phyloP scores from a whole-genome alignment of 192 early-diverging fungal species.

The Linnemannia schmuckeri region DNA sequence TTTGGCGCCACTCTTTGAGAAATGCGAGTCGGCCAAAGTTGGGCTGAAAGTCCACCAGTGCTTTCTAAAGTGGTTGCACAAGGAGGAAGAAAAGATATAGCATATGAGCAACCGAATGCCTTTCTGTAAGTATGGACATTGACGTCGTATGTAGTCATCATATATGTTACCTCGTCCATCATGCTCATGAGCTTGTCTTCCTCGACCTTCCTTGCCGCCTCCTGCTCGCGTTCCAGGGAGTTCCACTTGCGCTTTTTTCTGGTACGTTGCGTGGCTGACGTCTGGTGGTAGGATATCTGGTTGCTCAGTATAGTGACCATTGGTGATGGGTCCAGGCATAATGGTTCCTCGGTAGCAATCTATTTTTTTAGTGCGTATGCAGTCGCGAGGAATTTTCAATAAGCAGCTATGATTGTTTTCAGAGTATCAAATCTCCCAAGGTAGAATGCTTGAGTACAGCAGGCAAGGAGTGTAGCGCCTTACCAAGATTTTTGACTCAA shows the following conservation, averaged over 20 bases:
- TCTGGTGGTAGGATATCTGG: constrained; percentile 67
- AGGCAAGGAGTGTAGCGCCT: neutral
- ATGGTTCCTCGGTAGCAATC: constrained; percentile 75
- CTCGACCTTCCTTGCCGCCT: constrained; percentile 76
- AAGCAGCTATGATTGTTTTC: neutral
- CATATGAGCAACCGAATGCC: neutral
- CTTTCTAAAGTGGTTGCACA: constrained; percentile 44
- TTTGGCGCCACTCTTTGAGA: constrained; percentile 78
- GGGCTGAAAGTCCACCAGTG: constrained; percentile 70
- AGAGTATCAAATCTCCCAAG: too few relatives aligned
- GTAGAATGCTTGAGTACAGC: too few relatives aligned
- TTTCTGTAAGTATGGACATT: neutral
- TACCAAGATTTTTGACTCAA: constrained; percentile 76
- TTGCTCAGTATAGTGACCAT: constrained; percentile 79
- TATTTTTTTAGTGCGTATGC: neutral
- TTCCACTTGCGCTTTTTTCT: constrained; percentile 78
- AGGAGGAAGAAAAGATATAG: neutral
- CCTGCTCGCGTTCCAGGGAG: constrained; percentile 76
- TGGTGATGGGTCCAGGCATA: constrained; percentile 77
- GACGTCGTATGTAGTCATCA: neutral
- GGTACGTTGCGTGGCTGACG: constrained; percentile 63
- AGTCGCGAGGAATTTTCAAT: too few relatives aligned
- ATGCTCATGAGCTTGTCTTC: constrained; percentile 76
- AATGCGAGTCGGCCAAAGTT: constrained; percentile 79
- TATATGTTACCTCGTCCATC: constrained; percentile 71